phyloP scores from a whole-genome alignment of 768 basidiomycete species.

The Amanita pallidorosea region DNA sequence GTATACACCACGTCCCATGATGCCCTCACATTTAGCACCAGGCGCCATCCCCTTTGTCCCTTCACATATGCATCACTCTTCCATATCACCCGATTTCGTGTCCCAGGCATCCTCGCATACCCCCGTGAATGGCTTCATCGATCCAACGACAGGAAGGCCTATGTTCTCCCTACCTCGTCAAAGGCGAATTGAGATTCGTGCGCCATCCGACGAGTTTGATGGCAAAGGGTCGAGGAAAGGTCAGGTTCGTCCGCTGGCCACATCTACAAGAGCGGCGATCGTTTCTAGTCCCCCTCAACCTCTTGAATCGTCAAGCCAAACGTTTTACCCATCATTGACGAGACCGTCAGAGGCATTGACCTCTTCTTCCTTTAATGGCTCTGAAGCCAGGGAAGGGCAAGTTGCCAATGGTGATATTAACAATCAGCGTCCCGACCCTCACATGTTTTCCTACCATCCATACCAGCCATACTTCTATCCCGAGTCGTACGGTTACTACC shows the following conservation, averaged over 20 bases:
- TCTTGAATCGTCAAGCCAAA: constrained; percentile 12
- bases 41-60: constrained; percentile 42
- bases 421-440: constrained; percentile 15
- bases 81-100: constrained; percentile 55
- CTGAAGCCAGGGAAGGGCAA: constrained; percentile 18
- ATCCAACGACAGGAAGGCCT: constrained; percentile 55
- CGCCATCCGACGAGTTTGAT: constrained; percentile 30
- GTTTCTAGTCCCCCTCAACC: constrained; percentile 30
- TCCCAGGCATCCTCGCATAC: constrained; percentile 42
- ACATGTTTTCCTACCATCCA: constrained; percentile 43
- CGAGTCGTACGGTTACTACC: constrained; percentile 55
- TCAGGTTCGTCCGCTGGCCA: constrained; percentile 13
- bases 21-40: constrained; percentile 42
- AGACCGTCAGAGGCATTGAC: constrained; percentile 14
- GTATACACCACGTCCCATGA: constrained; percentile 58
- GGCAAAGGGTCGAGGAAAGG: constrained; percentile 16
- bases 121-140: constrained; percentile 52
- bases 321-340: constrained; percentile 16
- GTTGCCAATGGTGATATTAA: constrained; percentile 9
- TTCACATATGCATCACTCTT: constrained; percentile 51
- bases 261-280: constrained; percentile 17
- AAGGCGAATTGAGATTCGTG: constrained; percentile 66
- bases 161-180: constrained; percentile 69
- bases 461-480: constrained; percentile 68
- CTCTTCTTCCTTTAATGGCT: constrained; percentile 5